Conservation (phyloP, 306 rosid genomes). For the Astragalus membranaceus region DNA sequence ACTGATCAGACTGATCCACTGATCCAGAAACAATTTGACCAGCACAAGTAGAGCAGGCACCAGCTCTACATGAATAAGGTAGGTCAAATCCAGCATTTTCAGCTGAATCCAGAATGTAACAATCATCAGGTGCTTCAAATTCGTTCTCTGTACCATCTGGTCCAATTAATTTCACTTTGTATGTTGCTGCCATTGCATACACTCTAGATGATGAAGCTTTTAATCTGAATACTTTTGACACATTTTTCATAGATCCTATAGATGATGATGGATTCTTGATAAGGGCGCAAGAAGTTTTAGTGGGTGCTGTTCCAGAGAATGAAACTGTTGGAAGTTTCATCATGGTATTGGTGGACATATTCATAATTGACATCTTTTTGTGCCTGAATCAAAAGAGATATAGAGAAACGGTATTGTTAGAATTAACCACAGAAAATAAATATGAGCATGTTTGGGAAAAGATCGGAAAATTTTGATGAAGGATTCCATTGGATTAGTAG, state of each 20-base stretch:
- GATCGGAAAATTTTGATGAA: too few relatives aligned
- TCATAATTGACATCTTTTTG: constrained; percentile 26
- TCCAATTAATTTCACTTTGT: constrained; percentile 62
- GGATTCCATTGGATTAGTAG: too few relatives aligned
- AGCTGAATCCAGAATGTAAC: constrained; percentile 63
- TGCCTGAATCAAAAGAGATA: constrained; percentile 19
- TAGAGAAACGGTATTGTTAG: not conserved
- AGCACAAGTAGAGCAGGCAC: constrained; percentile 80
- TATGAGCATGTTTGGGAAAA: too few relatives aligned
- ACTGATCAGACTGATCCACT: constrained; percentile 61
- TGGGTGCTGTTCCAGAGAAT: constrained; percentile 11
- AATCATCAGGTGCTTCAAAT: constrained; percentile 63
- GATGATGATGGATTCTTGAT: constrained; percentile 29
- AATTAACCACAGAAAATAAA: not conserved
- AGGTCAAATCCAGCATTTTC: constrained; percentile 69
- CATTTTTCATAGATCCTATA: constrained; percentile 32
- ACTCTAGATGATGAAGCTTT: constrained; percentile 44
- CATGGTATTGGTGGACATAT: constrained; percentile 16
- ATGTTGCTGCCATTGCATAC: constrained; percentile 39
- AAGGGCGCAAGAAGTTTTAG: constrained; percentile 26
- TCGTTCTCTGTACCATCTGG: constrained; percentile 50
- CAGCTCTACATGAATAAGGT: constrained; percentile 77
- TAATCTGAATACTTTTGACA: constrained; percentile 46
- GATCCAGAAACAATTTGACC: constrained; percentile 40
- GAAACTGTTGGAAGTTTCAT: constrained; percentile 29